Conservation (phyloP, 108 stramenopile genomes). For the Phaeodactylum tricornutum region DNA sequence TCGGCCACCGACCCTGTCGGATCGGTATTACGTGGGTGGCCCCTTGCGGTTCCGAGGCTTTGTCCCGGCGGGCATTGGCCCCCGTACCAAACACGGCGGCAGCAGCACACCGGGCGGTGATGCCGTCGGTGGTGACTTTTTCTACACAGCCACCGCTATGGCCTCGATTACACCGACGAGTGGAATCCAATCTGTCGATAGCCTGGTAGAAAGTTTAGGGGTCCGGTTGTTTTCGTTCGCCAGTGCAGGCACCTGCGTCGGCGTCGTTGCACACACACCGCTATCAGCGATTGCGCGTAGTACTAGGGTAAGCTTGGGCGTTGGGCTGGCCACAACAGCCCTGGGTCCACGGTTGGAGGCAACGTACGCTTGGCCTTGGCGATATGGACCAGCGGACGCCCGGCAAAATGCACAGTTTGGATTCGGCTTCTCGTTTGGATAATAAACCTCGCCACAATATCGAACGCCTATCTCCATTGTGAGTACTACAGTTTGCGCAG, state of each 20-base stretch:
- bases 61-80: slow-evolving; percentile 72
- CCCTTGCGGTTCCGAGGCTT: slow-evolving; percentile 73
- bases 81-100: slow-evolving; percentile 37
- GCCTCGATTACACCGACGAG: slow-evolving; percentile 6
- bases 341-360: slow-evolving; percentile 54
- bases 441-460: too few species aligned
- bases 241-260: slow-evolving; percentile 61
- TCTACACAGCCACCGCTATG: slow-evolving; percentile 55
- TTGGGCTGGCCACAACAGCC: slow-evolving; percentile 54
- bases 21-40: slow-evolving; percentile 79
- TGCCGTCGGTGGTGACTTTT: slow-evolving; percentile 68
- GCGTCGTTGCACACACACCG: slow-evolving; percentile 11
- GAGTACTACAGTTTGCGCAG: too few species aligned
- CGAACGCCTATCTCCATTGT: too few species aligned
- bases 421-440: too few species aligned
- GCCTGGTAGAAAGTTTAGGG: slow-evolving; percentile 14
- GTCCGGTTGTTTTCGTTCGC: slow-evolving; percentile 66
- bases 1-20: slow-evolving; percentile 39
- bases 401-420: too few species aligned
- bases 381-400: slow-evolving; percentile 84
- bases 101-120: slow-evolving; percentile 59
- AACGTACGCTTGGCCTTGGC: slow-evolving; percentile 72
- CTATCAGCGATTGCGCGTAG: slow-evolving; percentile 22
- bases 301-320: slow-evolving; percentile 54
- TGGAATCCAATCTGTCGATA: neutral